These are phyloP conservation scores for Pinus taeda DNA, from an alignment of 75 land plant species.

Conservation along the genomic window DNA sequence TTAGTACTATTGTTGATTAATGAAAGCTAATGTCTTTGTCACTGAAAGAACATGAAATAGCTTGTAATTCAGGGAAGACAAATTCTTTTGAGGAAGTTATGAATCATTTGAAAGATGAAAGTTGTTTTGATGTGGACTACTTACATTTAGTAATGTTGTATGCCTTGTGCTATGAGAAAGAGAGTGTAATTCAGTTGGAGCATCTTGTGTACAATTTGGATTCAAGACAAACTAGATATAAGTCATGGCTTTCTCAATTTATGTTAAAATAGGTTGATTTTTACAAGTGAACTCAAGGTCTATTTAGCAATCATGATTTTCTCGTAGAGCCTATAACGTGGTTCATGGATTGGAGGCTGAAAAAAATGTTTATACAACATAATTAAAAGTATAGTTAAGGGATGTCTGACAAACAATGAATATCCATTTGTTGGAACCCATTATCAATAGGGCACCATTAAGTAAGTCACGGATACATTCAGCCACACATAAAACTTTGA, in stretches of 20 bases:
- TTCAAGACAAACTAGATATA: constrained; percentile 72
- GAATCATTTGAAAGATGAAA: constrained; percentile 75
- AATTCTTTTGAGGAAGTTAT: constrained; percentile 92
- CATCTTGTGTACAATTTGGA: constrained; percentile 79
- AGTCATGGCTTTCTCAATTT: constrained; percentile 89
- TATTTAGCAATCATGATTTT: constrained; percentile 90
- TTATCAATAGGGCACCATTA: not conserved
- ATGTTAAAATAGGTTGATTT: constrained; percentile 86
- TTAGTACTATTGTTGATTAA: constrained; percentile 93
- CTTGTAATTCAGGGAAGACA: constrained; percentile 87
- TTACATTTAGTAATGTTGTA: constrained; percentile 81
- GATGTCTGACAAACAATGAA: constrained; percentile 63
- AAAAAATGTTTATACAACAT: constrained; percentile 54
- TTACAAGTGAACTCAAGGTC: constrained; percentile 91
- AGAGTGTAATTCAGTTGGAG: constrained; percentile 88
- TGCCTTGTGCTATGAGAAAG: constrained; percentile 96
- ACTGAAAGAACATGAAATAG: constrained; percentile 94
- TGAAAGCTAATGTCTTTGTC: constrained; percentile 92
- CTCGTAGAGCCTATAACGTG: constrained; percentile 92
- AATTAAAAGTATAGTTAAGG: too few relatives aligned
- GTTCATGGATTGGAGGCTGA: constrained; percentile 98
- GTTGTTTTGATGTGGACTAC: constrained; percentile 71
- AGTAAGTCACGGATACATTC: too few relatives aligned
- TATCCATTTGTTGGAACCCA: constrained; percentile 95
- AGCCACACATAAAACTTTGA: too few relatives aligned